Conservation (phyloP, 352 stramenopile genomes). For the Pythium apleroticum region DNA sequence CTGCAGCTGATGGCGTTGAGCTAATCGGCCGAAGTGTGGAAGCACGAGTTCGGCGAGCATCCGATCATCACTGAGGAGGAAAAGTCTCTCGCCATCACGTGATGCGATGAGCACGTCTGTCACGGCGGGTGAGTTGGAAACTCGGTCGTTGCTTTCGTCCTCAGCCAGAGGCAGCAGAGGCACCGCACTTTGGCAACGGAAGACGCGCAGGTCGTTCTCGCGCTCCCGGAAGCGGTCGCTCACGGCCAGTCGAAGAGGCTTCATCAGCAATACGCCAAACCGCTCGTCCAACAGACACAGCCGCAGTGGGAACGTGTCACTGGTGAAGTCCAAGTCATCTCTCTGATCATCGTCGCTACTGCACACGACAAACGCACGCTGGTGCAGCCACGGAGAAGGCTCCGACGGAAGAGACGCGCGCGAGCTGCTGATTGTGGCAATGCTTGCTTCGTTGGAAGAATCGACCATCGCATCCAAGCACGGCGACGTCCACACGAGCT, state of each 20-base stretch:
- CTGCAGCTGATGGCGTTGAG: not conserved
- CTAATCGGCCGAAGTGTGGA: not conserved
- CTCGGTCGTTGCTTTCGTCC: not conserved
- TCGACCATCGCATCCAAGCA: conserved; percentile 20
- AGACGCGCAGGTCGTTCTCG: conserved; percentile 15
- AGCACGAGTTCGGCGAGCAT: conserved; percentile 14
- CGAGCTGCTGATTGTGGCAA: not conserved
- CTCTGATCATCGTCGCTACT: not conserved
- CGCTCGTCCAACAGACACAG: conserved; percentile 17
- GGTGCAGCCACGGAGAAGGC: not conserved
- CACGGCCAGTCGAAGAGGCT: conserved; percentile 5
- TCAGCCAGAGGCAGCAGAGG: not conserved
- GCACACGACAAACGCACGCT: conserved; percentile 15
- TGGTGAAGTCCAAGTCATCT: not conserved
- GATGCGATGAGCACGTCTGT: conserved; percentile 17
- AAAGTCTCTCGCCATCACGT: not conserved
- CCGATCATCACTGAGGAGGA: conserved; percentile 8
- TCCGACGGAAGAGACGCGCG: not conserved
- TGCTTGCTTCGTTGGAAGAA: not conserved
- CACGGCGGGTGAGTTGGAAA: not conserved
- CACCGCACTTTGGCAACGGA: conserved; percentile 17
- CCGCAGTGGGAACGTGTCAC: conserved; percentile 1
- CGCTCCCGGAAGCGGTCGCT: conserved; percentile 12
- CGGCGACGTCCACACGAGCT: conserved; percentile 27
- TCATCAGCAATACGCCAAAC: conserved; percentile 20